Conservation (phyloP, 129 eudicot genomes). For the Calendula officinalis region DNA sequence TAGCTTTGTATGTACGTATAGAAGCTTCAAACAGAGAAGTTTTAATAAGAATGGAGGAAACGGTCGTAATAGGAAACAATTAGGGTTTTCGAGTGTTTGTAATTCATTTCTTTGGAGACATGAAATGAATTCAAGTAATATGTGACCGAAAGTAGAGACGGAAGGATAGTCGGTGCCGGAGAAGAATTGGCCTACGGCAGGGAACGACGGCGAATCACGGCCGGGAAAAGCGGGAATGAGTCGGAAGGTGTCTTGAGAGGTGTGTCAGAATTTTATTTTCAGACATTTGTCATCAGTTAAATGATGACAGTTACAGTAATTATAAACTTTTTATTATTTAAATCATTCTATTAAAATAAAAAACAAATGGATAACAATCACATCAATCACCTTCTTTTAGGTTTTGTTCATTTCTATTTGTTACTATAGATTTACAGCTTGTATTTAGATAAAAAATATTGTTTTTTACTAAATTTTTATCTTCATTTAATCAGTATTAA, state of each 20-base stretch:
- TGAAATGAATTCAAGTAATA: background rate
- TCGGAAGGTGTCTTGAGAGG: background rate
- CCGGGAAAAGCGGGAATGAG: background rate
- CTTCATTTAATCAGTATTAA: too few relatives aligned
- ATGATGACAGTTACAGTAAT: too few relatives aligned
- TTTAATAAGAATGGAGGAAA: background rate
- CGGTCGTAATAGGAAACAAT: background rate
- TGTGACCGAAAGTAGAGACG: background rate
- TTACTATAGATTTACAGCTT: too few relatives aligned
- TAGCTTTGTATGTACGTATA: background rate
- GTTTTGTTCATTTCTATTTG: too few relatives aligned
- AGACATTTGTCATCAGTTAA: too few relatives aligned
- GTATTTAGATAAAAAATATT: too few relatives aligned
- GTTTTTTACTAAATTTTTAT: too few relatives aligned
- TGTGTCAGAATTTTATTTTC: too few relatives aligned
- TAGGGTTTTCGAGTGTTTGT: constrained; percentile 14
- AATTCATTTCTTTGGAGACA: constrained; percentile 5
- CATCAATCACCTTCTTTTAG: too few relatives aligned
- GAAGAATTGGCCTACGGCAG: constrained; percentile 16
- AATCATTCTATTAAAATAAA: too few relatives aligned
- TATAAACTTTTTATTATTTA: too few relatives aligned
- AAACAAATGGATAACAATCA: too few relatives aligned
- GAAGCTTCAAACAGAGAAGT: background rate
- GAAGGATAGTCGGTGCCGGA: background rate
- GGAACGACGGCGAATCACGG: background rate